Base-by-base conservation (phyloP, 352 stramenopile genomes). In the Phytophthora chlamydospora region DNA sequence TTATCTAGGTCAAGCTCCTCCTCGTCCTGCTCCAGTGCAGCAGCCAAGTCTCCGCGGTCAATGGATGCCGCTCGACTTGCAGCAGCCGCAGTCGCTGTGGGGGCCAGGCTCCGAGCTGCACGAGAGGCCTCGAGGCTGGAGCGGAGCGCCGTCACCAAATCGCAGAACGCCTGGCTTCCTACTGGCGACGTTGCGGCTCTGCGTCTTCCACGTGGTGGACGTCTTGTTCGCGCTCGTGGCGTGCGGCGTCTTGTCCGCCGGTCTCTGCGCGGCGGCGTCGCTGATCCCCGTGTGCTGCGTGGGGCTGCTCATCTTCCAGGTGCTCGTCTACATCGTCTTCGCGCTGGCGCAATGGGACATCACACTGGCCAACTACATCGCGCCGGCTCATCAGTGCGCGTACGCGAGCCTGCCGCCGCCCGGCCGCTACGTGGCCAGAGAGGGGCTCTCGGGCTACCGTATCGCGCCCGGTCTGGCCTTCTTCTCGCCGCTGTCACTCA, bases 251-350 rank as follows among this genome's bases (percentile, higher is more conserved):
- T 52, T 90, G 19, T 74, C 78, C 43, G 52, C 66, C 2, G 81
- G 79, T 3, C 55, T 80, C 2, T 75, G 65, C 34, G 60, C 75
- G 9, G 74, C 72, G 3, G 62, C 76, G 14, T 79, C 75, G 11
- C 50, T 89, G 19, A 56, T 93, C 5, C 79, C 83, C 1, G 45
- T 89, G 29, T 90, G 81, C 53, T 93, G 83, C 57, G 55, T 91
- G 14, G 83, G 83, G 10, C 57, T 93, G 38, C 56, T 88, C 11
- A 54, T 90, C 31, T 88, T 93, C 56, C 76, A 81, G 33, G 54
- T 83, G 6, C 63, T 93, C 19, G 63, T 89, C 33, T 79, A 71
- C 35, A 53, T 87, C 51, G 80, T 84, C 7, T 71, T 75, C 29
- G 74, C 69, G 10, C 65, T 88, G 33, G 81, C 83, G 19, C 71